Percentiles rank a stretch among this genome's conserved stretches.
Conservation (phyloP, 768 basidiomycete genomes). For the Pleurotus salmoneostramineus region DNA sequence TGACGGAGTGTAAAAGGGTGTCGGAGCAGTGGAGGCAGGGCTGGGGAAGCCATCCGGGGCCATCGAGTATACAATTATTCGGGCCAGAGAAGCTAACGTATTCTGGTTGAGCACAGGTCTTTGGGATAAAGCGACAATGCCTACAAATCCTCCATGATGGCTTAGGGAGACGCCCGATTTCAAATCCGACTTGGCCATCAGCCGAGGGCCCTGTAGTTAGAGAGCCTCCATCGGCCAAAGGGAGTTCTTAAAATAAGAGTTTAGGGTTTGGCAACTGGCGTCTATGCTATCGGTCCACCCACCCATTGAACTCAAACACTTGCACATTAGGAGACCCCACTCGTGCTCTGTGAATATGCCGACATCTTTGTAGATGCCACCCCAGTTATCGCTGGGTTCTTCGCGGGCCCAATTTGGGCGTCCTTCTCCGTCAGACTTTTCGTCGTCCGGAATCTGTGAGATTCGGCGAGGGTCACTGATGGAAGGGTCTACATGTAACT, state of each 20-base stretch:
- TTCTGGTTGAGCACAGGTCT: constrained; percentile 11
- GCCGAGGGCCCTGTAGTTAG: constrained; percentile 73
- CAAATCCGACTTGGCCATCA: constrained; percentile 70
- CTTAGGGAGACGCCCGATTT: constrained; percentile 69
- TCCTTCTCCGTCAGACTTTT: constrained; percentile 55
- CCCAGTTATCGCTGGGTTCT: constrained; percentile 46
- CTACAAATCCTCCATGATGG: constrained; percentile 70
- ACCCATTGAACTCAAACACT: constrained; percentile 84
- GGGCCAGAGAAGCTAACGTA: constrained; percentile 66
- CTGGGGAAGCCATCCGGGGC: constrained; percentile 55
- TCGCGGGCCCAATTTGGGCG: constrained; percentile 52
- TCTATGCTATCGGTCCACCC: constrained; percentile 18
- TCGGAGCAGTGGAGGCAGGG: constrained; percentile 59
- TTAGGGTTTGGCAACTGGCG: background rate
- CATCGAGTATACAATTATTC: constrained; percentile 90
- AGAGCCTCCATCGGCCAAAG: constrained; percentile 69
- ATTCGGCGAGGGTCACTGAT: constrained; percentile 72
- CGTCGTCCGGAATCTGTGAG: constrained; percentile 67
- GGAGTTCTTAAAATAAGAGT: constrained; percentile 47
- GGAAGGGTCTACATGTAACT: constrained; percentile 77
- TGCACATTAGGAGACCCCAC: constrained; percentile 85
- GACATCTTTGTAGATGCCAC: constrained; percentile 79
- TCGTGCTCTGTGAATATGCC: constrained; percentile 85
- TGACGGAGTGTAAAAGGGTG: constrained; percentile 71
- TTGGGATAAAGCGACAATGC: constrained; percentile 21